phyloP scores from a whole-genome alignment of 1,284 basidiomycete species.

The Malassezia globosa region DNA sequence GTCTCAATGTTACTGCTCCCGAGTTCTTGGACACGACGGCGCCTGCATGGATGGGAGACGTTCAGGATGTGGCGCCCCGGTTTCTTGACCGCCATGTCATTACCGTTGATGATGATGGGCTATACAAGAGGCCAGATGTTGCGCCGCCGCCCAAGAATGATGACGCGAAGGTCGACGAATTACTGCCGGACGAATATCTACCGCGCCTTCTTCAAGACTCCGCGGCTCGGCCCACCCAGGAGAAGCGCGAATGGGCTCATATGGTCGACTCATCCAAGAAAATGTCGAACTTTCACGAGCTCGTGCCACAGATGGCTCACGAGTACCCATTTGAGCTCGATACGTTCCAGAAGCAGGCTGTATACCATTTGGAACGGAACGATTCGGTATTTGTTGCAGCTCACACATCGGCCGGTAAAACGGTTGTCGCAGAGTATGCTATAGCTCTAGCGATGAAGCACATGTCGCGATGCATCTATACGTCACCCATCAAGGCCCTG shows the following conservation, averaged over 20 bases:
- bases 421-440: constrained; percentile 97
- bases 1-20: constrained; percentile 53
- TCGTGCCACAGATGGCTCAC: constrained; percentile 82
- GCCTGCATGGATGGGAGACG: neutral
- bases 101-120: constrained; percentile 8
- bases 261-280: constrained; percentile 84
- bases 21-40: neutral
- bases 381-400: constrained; percentile 98
- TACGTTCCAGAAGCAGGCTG: constrained; percentile 91
- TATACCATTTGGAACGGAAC: constrained; percentile 92
- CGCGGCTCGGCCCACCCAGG: constrained; percentile 22
- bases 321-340: constrained; percentile 69
- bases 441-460: constrained; percentile 92
- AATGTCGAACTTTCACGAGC: constrained; percentile 72
- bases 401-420: constrained; percentile 98
- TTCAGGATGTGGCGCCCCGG: neutral
- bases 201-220: constrained; percentile 21
- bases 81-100: constrained; percentile 7
- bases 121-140: constrained; percentile 8
- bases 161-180: constrained; percentile 40
- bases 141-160: constrained; percentile 12
- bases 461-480: constrained; percentile 98
- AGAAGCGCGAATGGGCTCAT: constrained; percentile 93
- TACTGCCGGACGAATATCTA: constrained; percentile 33
- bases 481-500: constrained; percentile 94